phyloP scores from a whole-genome alignment of 768 basidiomycete genomes.

The Auriscalpium microsporum region DNA sequence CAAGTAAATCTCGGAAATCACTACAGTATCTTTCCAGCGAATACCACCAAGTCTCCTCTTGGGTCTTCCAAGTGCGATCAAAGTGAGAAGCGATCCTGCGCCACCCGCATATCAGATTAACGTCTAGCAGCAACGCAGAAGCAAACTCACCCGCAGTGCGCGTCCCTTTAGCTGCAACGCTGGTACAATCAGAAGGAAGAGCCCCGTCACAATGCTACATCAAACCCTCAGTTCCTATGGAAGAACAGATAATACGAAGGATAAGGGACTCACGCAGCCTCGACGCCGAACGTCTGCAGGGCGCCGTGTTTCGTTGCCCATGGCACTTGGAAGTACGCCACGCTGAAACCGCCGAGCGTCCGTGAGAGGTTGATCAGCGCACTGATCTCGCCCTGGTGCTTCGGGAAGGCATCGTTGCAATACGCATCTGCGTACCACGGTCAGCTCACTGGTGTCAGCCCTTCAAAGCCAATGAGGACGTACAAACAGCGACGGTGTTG shows the following conservation, averaged over 20 bases:
- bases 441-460: too few species aligned
- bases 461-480: conserved; percentile 18
- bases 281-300: conserved; percentile 51
- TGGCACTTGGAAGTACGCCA: conserved; percentile 59
- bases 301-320: conserved; percentile 57
- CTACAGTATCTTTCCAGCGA: too few species aligned
- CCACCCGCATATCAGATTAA: neutral
- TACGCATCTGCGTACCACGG: conserved; percentile 30
- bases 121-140: neutral
- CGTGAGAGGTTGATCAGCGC: conserved; percentile 51
- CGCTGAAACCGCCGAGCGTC: conserved; percentile 50
- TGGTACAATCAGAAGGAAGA: conserved; percentile 46
- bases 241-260: neutral
- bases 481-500: conserved; percentile 54
- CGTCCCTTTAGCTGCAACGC: conserved; percentile 42
- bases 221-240: neutral
- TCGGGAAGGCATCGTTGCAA: conserved; percentile 42
- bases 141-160: conserved; percentile 29
- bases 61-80: too few species aligned
- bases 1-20: too few species aligned
- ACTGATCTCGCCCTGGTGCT: conserved; percentile 51
- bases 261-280: conserved; percentile 42
- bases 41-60: too few species aligned
- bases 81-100: conserved; percentile 6
- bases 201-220: conserved; percentile 36